phyloP scores from a whole-genome alignment of 805 yeast species.

The Cyberlindnera mrakii region DNA sequence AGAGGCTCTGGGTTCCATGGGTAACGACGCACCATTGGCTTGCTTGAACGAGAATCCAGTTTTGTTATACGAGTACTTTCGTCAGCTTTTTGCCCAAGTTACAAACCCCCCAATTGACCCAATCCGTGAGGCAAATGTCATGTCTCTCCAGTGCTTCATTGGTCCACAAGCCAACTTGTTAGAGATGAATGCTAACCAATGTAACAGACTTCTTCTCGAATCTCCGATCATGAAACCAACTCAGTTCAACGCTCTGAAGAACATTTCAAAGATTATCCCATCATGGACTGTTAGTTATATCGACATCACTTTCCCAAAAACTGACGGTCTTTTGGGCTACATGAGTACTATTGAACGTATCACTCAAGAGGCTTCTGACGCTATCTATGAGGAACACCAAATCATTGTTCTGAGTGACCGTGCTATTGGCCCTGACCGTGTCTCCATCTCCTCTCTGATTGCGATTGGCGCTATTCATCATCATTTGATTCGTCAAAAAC shows the following conservation, averaged over 20 bases:
- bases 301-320: constrained; percentile 82
- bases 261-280: constrained; percentile 72
- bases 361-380: constrained; percentile 80
- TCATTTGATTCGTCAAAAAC: constrained; percentile 90
- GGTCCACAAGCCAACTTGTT: constrained; percentile 98
- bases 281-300: constrained; percentile 78
- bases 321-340: constrained; percentile 84
- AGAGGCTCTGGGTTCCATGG: constrained; percentile 97
- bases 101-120: constrained; percentile 99
- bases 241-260: constrained; percentile 69
- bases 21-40: constrained; percentile 94
- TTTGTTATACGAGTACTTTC: constrained; percentile 85
- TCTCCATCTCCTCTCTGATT: constrained; percentile 79
- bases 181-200: constrained; percentile 88
- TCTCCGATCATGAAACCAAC: constrained; percentile 76
- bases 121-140: constrained; percentile 91
- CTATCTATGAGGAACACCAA: constrained; percentile 70
- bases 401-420: constrained; percentile 75
- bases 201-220: constrained; percentile 76
- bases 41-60: constrained; percentile 92
- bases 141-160: constrained; percentile 94
- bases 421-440: constrained; percentile 49
- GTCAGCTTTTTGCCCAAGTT: constrained; percentile 95
- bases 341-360: constrained; percentile 78
- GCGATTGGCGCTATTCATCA: constrained; percentile 98